Percentiles rank a stretch among this genome's conserved stretches.
Evolutionary conservation across 441 rosid species (phyloP).

Genomic region (Gossypium gossypioides): DNA sequence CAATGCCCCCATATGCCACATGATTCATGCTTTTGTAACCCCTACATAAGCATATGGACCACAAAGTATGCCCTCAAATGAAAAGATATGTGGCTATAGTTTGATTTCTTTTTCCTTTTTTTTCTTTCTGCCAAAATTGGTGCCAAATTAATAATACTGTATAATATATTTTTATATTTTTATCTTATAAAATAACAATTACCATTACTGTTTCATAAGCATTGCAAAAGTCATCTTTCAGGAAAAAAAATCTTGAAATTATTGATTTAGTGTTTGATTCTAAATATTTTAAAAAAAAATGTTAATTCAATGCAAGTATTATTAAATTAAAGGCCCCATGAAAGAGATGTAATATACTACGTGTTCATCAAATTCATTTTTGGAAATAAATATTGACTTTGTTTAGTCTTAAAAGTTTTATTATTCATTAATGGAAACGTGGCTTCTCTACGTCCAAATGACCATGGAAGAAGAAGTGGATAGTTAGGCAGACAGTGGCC

Average conservation of each 20-base stretch:
- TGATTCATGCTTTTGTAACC: constrained; percentile 8
- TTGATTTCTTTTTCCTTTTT: constrained; percentile 8
- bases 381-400: not conserved
- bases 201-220: too few species aligned
- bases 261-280: not conserved
- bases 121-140: too few species aligned
- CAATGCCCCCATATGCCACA: not conserved
- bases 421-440: constrained; percentile 10
- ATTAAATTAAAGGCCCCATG: not conserved
- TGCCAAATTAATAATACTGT: too few species aligned
- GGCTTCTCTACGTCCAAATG: constrained; percentile 21
- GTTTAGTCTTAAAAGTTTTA: not conserved
- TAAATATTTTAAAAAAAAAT: not conserved
- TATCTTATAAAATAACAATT: too few species aligned
- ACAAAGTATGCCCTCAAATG: not conserved
- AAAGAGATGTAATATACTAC: not conserved
- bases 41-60: constrained; percentile 7
- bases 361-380: not conserved
- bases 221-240: not conserved
- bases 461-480: constrained; percentile 13
- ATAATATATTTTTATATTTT: too few species aligned
- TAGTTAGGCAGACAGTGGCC: not conserved
- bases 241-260: not conserved
- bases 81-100: constrained; percentile 5
- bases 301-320: not conserved